These are phyloP conservation scores for Lentinula lateritia DNA, from an alignment of 768 basidiomycete genomes.

Conservation along the genomic window DNA sequence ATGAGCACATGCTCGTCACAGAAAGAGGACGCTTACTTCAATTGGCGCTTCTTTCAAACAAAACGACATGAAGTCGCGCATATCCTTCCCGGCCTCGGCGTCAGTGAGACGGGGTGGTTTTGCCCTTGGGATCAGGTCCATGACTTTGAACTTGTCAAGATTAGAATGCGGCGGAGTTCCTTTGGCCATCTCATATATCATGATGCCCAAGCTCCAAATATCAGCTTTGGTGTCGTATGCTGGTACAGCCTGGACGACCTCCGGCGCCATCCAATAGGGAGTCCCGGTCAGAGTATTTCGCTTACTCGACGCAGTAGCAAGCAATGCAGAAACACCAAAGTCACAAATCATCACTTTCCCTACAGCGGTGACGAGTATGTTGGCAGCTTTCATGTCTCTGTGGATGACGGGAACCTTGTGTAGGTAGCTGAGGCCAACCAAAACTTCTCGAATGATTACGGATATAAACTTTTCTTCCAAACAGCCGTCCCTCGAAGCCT, in stretches of 20 bases:
- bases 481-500: conserved; percentile 66
- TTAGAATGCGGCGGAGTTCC: conserved; percentile 94
- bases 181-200: conserved; percentile 93
- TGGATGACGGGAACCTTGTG: conserved; percentile 95
- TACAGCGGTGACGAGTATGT: conserved; percentile 82
- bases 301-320: conserved; percentile 81
- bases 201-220: conserved; percentile 96
- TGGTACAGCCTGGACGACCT: conserved; percentile 86
- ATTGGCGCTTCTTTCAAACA: conserved; percentile 78
- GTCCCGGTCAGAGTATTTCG: conserved; percentile 96
- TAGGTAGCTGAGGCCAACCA: conserved; percentile 81
- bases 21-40: conserved; percentile 46
- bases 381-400: conserved; percentile 96
- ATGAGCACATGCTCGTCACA: background rate
- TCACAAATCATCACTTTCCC: conserved; percentile 96
- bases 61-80: conserved; percentile 81
- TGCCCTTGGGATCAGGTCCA: conserved; percentile 83
- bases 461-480: conserved; percentile 89
- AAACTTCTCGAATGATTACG: conserved; percentile 84
- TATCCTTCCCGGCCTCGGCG: conserved; percentile 72
- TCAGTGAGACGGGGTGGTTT: conserved; percentile 80
- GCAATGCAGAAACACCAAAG: conserved; percentile 94
- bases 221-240: conserved; percentile 97
- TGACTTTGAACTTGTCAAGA: conserved; percentile 78
- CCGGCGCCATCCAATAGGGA: conserved; percentile 99